Percentiles rank a stretch among this genome's conserved stretches.
phyloP scores from a whole-genome alignment of 345 rosid species.

The Gossypium sturtianum region DNA sequence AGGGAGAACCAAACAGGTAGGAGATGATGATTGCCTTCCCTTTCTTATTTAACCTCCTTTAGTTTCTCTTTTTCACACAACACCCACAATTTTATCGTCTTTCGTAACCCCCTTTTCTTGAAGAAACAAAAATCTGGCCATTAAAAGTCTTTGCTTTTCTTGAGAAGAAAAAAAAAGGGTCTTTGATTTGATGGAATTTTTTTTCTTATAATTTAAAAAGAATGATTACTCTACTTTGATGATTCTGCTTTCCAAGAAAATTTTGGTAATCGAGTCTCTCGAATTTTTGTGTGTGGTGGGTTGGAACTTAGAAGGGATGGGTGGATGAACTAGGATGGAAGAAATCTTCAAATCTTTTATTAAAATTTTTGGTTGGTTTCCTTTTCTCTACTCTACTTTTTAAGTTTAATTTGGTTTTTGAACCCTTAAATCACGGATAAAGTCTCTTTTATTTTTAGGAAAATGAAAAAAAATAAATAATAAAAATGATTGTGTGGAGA shows the following conservation, averaged over 20 bases:
- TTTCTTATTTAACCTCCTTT: neutral
- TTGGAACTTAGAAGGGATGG: neutral
- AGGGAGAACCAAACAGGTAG: conserved; percentile 4
- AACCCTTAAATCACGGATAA: conserved; percentile 41
- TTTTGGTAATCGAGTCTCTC: neutral
- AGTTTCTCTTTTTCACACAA: neutral
- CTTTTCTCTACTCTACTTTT: neutral
- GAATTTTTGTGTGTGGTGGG: neutral
- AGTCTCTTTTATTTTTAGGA: conserved; percentile 14
- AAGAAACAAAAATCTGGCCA: neutral
- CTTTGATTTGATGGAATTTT: neutral
- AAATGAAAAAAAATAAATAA: neutral
- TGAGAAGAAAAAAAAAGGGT: neutral
- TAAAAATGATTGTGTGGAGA: conserved; percentile 29
- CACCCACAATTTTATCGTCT: neutral
- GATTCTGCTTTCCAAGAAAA: neutral
- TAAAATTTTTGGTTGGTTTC: neutral
- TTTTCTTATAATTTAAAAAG: no score
- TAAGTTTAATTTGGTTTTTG: neutral
- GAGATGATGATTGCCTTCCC: neutral
- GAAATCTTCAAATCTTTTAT: neutral
- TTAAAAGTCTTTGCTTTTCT: no score
- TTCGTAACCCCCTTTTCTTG: neutral
- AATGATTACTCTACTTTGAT: neutral
- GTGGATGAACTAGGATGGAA: neutral